Percentiles rank a stretch among this genome's conserved stretches.
Conservation (phyloP, 2,329 filamentous ascomycete genomes). For the Dissoconium aciculare region DNA sequence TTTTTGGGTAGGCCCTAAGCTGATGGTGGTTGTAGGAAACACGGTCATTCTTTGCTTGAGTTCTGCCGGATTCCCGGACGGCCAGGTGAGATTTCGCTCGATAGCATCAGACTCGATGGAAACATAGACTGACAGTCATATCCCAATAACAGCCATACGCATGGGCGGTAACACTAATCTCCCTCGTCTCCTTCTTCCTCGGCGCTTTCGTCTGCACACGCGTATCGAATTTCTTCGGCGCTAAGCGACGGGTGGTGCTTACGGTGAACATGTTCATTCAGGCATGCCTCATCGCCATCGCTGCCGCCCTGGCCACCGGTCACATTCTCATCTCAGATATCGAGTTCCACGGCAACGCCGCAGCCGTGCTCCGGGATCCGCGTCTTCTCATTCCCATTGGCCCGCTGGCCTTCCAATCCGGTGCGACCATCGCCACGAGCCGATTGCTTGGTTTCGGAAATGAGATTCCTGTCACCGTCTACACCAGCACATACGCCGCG, state of each 20-base stretch:
- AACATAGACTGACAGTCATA: neutral
- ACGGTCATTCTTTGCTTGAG: conserved; percentile 3
- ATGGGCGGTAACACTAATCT: conserved; percentile 3
- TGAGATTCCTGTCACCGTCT: conserved; percentile 37
- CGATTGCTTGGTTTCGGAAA: conserved; percentile 32
- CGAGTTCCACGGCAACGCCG: conserved; percentile 14
- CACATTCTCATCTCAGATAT: conserved; percentile 27
- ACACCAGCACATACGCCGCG: conserved; percentile 37
- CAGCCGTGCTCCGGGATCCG: conserved; percentile 17
- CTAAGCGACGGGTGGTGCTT: conserved; percentile 5
- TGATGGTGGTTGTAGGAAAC: conserved; percentile 2
- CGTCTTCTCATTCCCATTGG: conserved; percentile 28
- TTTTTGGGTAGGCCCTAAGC: neutral
- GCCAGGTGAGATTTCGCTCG: conserved; percentile 1
- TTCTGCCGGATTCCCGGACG: neutral
- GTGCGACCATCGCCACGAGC: conserved; percentile 35
- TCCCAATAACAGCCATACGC: conserved; percentile 1
- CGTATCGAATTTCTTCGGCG: conserved; percentile 4
- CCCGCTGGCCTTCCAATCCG: conserved; percentile 36
- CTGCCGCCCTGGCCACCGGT: conserved; percentile 35
- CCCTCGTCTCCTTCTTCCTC: conserved; percentile 2
- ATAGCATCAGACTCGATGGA: neutral
- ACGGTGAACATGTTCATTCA: conserved; percentile 29
- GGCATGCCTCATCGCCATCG: conserved; percentile 33
- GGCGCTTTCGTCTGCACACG: conserved; percentile 6